Evolutionary conservation across 2,329 filamentous ascomycete genomes (phyloP).

Genomic region (Sphaerulina vaccinii): DNA sequence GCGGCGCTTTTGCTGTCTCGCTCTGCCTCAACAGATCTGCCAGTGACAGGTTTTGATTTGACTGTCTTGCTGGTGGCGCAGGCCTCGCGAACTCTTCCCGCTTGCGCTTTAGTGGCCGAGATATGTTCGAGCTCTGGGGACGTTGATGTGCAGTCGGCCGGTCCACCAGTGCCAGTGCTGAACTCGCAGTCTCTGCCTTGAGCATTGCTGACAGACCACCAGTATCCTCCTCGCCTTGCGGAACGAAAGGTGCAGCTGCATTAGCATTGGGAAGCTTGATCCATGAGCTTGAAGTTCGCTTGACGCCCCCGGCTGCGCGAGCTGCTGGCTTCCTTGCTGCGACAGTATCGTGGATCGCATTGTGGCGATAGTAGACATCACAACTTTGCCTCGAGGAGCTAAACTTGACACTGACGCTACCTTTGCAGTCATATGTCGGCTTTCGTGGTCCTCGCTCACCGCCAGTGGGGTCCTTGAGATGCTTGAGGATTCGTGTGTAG

Average conservation of each 20-base stretch:
- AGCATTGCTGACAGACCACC: slow-evolving; percentile 24
- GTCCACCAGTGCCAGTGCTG: slow-evolving; percentile 14
- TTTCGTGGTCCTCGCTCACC: slow-evolving; percentile 36
- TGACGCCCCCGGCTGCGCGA: slow-evolving; percentile 23
- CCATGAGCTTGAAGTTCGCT: slow-evolving; percentile 4
- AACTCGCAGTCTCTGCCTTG: slow-evolving; percentile 17
- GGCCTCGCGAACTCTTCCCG: slow-evolving; percentile 18
- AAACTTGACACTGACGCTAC: slow-evolving; percentile 50
- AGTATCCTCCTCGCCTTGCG: slow-evolving; percentile 8
- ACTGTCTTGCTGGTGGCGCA: background rate
- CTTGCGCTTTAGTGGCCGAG: slow-evolving; percentile 31
- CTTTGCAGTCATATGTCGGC: slow-evolving; percentile 51
- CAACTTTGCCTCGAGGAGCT: slow-evolving; percentile 43
- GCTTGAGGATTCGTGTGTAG: slow-evolving; percentile 32
- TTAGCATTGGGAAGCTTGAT: background rate
- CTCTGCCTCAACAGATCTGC: slow-evolving; percentile 32
- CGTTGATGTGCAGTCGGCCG: background rate
- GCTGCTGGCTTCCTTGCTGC: slow-evolving; percentile 45
- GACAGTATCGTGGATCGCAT: slow-evolving; percentile 48
- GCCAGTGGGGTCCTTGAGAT: slow-evolving; percentile 24
- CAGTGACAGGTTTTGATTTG: slow-evolving; percentile 24
- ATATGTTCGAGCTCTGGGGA: slow-evolving; percentile 13
- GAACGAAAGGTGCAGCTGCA: background rate
- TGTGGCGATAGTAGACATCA: slow-evolving; percentile 49
- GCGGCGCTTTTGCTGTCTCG: slow-evolving; percentile 20